phyloP scores from a whole-genome alignment of 768 basidiomycete species.

The Kwoniella shandongensis region DNA sequence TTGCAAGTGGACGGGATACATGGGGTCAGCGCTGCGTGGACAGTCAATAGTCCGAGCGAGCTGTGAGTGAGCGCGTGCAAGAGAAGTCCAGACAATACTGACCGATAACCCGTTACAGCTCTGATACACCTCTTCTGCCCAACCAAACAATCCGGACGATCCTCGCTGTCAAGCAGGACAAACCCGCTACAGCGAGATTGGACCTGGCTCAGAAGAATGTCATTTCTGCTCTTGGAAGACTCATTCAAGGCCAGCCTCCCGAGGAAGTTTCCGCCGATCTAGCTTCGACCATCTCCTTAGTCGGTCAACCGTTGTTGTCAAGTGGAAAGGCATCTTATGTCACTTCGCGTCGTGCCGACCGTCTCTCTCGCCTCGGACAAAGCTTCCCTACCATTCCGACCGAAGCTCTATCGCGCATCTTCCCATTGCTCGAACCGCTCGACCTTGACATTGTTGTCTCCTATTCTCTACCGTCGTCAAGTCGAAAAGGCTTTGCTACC shows the following conservation, averaged over 20 bases:
- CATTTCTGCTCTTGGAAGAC: conserved; percentile 12
- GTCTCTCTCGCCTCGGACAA: conserved; percentile 47
- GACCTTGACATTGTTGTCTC: conserved; percentile 71
- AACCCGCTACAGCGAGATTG: not conserved
- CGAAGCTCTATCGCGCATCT: conserved; percentile 61
- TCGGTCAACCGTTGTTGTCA: not conserved
- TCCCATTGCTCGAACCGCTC: conserved; percentile 75
- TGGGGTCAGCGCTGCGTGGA: conserved; percentile 18
- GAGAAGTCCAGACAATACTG: not conserved
- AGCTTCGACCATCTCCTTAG: not conserved
- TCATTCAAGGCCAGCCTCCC: conserved; percentile 12
- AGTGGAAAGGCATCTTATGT: conserved; percentile 11
- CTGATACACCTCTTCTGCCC: conserved; percentile 1
- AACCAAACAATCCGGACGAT: conserved; percentile 19
- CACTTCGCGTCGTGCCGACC: conserved; percentile 49
- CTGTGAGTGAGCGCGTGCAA: conserved; percentile 5
- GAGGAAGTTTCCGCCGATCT: conserved; percentile 12
- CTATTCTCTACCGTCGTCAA: conserved; percentile 68
- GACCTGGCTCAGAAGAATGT: conserved; percentile 11
- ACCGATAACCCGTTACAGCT: not conserved
- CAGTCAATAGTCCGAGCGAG: not conserved
- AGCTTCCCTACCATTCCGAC: conserved; percentile 61
- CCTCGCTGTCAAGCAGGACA: conserved; percentile 2
- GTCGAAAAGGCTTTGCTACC: conserved; percentile 64
- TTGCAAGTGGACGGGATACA: conserved; percentile 3